A percentile compares a stretch with the other conserved stretches of the same genome.
These are phyloP conservation scores for Aspergillus transmontanensis DNA, from an alignment of 2,329 filamentous ascomycete species.

Conservation along the genomic window DNA sequence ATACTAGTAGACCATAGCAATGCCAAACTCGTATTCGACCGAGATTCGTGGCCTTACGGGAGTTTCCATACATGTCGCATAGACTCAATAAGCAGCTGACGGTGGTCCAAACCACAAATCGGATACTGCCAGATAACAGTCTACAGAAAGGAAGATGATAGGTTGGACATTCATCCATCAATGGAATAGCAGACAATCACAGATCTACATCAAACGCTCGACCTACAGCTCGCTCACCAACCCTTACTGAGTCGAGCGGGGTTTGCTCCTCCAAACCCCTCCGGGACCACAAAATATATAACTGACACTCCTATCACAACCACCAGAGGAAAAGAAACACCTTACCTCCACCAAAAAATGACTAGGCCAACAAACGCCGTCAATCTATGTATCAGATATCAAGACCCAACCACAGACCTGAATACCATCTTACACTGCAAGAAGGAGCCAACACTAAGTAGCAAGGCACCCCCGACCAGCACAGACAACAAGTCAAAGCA, in stretches of 20 bases:
- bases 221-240: not conserved
- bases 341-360: too few relatives aligned
- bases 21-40: not conserved
- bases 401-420: not conserved
- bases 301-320: too few relatives aligned
- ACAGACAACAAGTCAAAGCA: not conserved
- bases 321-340: too few relatives aligned
- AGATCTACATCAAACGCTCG: not conserved
- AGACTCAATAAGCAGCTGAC: not conserved
- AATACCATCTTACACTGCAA: not conserved
- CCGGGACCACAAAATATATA: not conserved
- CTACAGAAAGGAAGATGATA: not conserved
- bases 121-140: not conserved
- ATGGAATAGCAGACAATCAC: not conserved
- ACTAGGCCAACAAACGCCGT: not conserved
- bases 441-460: not conserved
- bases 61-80: not conserved
- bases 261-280: not conserved
- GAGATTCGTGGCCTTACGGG: not conserved
- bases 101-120: not conserved
- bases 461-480: too few relatives aligned
- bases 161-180: not conserved
- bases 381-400: not conserved
- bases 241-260: not conserved
- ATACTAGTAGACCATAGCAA: not conserved